Evolutionary conservation across 805 yeast genomes (phyloP).

Genomic region (Candida multigemmis): DNA sequence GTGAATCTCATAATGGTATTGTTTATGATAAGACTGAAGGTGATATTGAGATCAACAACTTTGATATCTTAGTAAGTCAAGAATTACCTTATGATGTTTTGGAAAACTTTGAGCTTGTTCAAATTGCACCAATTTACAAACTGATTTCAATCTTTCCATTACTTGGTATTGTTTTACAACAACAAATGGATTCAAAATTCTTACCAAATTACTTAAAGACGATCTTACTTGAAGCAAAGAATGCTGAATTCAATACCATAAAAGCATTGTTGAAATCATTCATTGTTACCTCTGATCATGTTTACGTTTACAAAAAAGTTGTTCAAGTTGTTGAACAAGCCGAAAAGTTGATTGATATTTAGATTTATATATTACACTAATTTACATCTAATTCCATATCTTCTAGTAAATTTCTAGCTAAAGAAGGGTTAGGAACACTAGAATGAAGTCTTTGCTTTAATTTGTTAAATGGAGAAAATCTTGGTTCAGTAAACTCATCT

Average conservation of each 20-base stretch:
- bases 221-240: constrained; percentile 6
- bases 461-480: constrained; percentile 20
- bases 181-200: constrained; percentile 3
- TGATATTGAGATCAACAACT: constrained; percentile 12
- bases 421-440: neutral
- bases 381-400: neutral
- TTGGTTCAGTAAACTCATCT: constrained; percentile 13
- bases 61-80: constrained; percentile 19
- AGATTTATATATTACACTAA: constrained; percentile 1
- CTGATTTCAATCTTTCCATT: constrained; percentile 10
- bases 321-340: constrained; percentile 3
- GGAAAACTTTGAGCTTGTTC: constrained; percentile 13
- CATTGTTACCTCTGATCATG: constrained; percentile 11
- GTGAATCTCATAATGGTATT: constrained; percentile 37
- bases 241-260: constrained; percentile 3
- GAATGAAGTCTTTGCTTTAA: constrained; percentile 14
- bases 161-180: constrained; percentile 4
- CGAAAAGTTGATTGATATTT: neutral
- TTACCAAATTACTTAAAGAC: constrained; percentile 2
- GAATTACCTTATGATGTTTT: too few relatives aligned
- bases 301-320: constrained; percentile 20
- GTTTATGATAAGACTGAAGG: constrained; percentile 75
- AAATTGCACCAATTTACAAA: constrained; percentile 11
- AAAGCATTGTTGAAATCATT: constrained; percentile 9
- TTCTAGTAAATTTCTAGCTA: neutral